Evolutionary conservation across 1,284 basidiomycete species (phyloP).

Genomic region (Cystobasidium slooffiae): DNA sequence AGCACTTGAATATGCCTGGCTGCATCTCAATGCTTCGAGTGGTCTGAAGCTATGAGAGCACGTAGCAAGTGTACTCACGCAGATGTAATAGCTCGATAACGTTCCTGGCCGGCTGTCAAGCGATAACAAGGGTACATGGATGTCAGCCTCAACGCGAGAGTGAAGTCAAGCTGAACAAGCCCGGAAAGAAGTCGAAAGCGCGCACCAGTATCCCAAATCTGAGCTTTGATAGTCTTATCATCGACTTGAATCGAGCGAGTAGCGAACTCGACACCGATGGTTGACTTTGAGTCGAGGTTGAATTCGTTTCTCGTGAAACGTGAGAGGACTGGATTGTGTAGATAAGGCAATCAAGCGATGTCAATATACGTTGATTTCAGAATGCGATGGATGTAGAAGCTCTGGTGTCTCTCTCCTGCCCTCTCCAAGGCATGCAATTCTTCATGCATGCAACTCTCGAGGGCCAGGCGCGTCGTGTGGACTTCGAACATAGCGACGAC

Average conservation of each 20-base stretch:
- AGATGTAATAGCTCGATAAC: conserved; percentile 98
- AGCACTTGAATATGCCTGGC: too few species aligned
- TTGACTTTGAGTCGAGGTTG: conserved; percentile 98
- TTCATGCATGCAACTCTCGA: neutral
- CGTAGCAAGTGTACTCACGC: conserved; percentile 65
- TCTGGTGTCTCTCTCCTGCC: neutral
- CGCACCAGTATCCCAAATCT: conserved; percentile 98
- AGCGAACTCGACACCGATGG: conserved; percentile 98
- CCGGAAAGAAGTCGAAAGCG: conserved; percentile 35
- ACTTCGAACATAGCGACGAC: conserved; percentile 42
- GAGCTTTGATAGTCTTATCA: conserved; percentile 96
- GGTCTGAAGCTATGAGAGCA: neutral
- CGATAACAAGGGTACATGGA: neutral
- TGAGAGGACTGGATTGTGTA: conserved; percentile 62
- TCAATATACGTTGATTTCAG: neutral
- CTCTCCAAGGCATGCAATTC: neutral
- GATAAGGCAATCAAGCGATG: neutral
- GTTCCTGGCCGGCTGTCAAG: conserved; percentile 86
- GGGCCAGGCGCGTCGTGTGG: conserved; percentile 3
- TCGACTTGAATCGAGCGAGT: conserved; percentile 94
- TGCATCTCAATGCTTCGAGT: neutral
- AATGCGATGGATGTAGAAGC: neutral
- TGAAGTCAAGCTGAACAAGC: conserved; percentile 27
- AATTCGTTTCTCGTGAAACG: conserved; percentile 99
- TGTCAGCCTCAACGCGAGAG: neutral